Base-by-base conservation (phyloP, 345 rosid species). In the Eucalyptus shirleyi region DNA sequence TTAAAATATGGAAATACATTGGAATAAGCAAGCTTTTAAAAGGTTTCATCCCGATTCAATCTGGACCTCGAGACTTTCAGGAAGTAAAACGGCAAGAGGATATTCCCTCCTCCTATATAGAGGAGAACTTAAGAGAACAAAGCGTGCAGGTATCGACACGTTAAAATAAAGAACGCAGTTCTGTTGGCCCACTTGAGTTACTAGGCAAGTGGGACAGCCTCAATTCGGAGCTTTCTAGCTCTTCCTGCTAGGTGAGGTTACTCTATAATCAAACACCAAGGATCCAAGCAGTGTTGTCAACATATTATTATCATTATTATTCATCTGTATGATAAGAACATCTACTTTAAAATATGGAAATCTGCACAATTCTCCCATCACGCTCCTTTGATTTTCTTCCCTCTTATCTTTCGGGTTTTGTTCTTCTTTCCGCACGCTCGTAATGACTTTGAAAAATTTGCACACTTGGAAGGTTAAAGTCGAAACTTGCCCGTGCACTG, bases 61-160 rank as follows among this genome's bases (percentile, higher is more conserved):
- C 1, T 53, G 0, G 11, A 53, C 0, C 26, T 53, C 2, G 10
- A 19, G 2, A 53, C 24, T 53, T 53, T 8, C 1, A 8, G 2
- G 24, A 53, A 3, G 10, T 53, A 53, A 53, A 53, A 53, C 4
- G 19, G 1, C 5, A 8, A 53, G 24, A 53, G 23, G 0, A 8
- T 53, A 53, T 53, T 19, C 24, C 0, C 24, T 53, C 24, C 24
- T 53, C 56, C 56, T 53, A 19, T 19, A 19, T 8, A 21, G 9
- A 18, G 4, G 23, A 51, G 23, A 51, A 53, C 0, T 53, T 53
- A 53, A 53, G 59, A n/a, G n/a, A n/a, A n/a, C n/a, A n/a, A n/a
- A n/a, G n/a, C n/a, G n/a, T 53, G 10, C 2, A 19, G 1, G 4
- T 19, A 53, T 53, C 26, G 11, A 21, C 11, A 19, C 26, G 11